Evolutionary conservation across 371 early-diverging fungal genomes (phyloP).

Genomic region (Mucor sp.): DNA sequence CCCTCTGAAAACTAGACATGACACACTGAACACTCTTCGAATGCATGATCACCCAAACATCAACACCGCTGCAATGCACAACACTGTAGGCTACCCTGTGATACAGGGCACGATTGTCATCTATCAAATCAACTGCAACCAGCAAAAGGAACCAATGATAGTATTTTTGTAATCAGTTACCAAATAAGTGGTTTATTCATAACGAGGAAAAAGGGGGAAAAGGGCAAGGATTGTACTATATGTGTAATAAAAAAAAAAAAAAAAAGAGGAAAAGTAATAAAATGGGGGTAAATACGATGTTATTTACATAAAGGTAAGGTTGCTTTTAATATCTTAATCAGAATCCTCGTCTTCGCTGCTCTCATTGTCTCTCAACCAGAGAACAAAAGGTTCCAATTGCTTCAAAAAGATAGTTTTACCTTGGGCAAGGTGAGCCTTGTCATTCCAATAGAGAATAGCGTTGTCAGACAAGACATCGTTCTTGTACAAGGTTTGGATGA

Average conservation of each 20-base stretch:
- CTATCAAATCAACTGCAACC: background rate
- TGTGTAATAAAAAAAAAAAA: conserved; percentile 1
- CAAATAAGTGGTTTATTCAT: background rate
- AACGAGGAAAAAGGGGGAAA: background rate
- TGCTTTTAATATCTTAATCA: background rate
- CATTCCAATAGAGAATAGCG: conserved; percentile 91
- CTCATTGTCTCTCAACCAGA: conserved; percentile 78
- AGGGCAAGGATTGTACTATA: background rate
- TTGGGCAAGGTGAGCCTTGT: conserved; percentile 86
- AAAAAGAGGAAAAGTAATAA: background rate
- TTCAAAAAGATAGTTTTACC: conserved; percentile 89
- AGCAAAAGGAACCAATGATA: background rate
- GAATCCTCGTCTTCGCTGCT: conserved; percentile 75
- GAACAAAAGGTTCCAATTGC: conserved; percentile 89
- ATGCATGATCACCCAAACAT: background rate
- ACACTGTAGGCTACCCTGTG: background rate
- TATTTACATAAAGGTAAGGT: background rate
- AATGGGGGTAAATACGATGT: background rate
- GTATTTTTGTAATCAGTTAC: no score
- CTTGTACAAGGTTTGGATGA: conserved; percentile 83
- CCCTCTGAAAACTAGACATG: no score
- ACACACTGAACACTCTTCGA: no score
- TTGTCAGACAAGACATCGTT: conserved; percentile 87
- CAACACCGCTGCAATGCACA: background rate
- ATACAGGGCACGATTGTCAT: background rate